Conservation (phyloP, 2,329 filamentous ascomycete species). For the Hyphodiscus sp. region DNA sequence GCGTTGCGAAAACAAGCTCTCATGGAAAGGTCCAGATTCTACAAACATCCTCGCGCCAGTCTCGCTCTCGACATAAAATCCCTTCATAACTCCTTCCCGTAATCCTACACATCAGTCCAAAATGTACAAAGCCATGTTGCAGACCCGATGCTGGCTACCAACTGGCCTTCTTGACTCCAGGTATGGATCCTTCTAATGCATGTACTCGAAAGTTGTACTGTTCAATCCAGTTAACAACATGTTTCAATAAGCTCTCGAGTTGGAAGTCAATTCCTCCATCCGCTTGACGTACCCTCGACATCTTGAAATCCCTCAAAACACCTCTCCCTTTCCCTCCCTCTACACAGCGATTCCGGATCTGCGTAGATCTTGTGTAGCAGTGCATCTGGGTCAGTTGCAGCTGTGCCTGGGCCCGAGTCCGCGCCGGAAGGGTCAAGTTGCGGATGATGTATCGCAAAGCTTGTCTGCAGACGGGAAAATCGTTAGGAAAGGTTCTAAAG, state of each 20-base stretch:
- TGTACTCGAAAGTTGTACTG: conserved; percentile 92
- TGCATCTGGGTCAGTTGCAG: conserved; percentile 93
- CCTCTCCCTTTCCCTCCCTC: conserved; percentile 84
- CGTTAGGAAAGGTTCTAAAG: background rate
- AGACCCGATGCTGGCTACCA: conserved; percentile 54
- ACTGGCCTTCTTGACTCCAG: conserved; percentile 91
- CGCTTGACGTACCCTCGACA: conserved; percentile 69
- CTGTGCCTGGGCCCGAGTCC: conserved; percentile 85
- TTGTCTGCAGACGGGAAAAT: conserved; percentile 55
- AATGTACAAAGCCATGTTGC: background rate
- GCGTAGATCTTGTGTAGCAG: conserved; percentile 85
- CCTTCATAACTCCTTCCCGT: background rate
- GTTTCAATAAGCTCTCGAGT: background rate
- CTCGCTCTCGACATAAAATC: too few relatives aligned
- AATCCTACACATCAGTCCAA: background rate
- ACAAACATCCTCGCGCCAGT: too few relatives aligned
- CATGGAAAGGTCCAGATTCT: too few relatives aligned
- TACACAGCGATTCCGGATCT: conserved; percentile 91
- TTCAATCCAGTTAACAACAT: conserved; percentile 4
- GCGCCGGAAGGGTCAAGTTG: conserved; percentile 77
- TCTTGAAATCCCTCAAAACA: conserved; percentile 88
- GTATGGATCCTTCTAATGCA: conserved; percentile 76
- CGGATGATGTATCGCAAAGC: conserved; percentile 87
- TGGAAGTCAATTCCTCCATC: background rate
- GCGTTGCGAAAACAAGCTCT: too few relatives aligned